Evolutionary conservation across 2,329 filamentous ascomycete genomes (phyloP).

Genomic region (Pseudocercospora crystallina): DNA sequence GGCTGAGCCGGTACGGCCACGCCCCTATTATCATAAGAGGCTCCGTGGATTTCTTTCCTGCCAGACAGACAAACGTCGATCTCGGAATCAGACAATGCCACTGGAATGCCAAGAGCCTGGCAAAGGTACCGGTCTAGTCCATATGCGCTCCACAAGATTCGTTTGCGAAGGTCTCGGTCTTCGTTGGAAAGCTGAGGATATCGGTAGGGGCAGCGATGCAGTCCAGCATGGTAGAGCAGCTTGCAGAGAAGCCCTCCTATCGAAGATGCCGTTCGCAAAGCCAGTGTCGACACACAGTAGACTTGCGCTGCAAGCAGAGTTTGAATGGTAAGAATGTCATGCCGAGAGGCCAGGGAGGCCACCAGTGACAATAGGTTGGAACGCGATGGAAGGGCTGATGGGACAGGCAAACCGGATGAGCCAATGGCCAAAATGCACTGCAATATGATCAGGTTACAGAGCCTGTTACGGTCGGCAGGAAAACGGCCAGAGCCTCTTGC

Average conservation of each 20-base stretch:
- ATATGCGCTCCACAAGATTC: slow-evolving; percentile 45
- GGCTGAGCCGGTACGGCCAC: too few species aligned
- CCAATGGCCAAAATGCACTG: slow-evolving; percentile 55
- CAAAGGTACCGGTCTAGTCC: slow-evolving; percentile 40
- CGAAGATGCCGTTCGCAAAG: slow-evolving; percentile 50
- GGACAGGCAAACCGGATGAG: slow-evolving; percentile 18
- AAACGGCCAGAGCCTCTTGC: slow-evolving; percentile 29
- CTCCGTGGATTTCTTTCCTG: slow-evolving; percentile 29
- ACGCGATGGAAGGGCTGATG: slow-evolving; percentile 35
- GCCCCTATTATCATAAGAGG: neutral
- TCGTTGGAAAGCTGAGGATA: slow-evolving; percentile 37
- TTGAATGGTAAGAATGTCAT: slow-evolving; percentile 50
- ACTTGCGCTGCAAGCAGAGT: slow-evolving; percentile 51
- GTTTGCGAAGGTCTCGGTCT: slow-evolving; percentile 39
- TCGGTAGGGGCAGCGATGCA: slow-evolving; percentile 54
- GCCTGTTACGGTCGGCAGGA: slow-evolving; percentile 25
- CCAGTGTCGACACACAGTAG: slow-evolving; percentile 51
- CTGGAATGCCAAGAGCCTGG: slow-evolving; percentile 40
- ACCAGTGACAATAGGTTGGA: slow-evolving; percentile 41
- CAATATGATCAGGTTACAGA: slow-evolving; percentile 42
- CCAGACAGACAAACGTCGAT: slow-evolving; percentile 42
- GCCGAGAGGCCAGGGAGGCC: slow-evolving; percentile 40
- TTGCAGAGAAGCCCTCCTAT: slow-evolving; percentile 50
- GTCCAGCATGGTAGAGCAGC: slow-evolving; percentile 50
- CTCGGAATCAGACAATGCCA: slow-evolving; percentile 39